Evolutionary conservation across 352 stramenopile genomes (phyloP), one percentile per base, ranked within the genome.

Genomic region (Plasmopara halstedii): DNA sequence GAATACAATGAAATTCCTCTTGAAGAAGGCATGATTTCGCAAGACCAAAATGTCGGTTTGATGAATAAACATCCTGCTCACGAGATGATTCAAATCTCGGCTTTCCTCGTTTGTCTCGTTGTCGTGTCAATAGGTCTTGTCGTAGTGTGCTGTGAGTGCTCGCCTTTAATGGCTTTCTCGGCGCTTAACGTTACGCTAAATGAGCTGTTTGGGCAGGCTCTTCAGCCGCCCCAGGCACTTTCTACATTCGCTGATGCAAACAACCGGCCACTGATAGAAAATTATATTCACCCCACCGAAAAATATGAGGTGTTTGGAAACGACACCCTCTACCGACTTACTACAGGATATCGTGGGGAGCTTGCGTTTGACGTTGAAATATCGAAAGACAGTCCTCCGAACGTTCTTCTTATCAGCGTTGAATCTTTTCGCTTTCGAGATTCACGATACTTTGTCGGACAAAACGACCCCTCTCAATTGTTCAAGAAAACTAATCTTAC

Each of bases 371-470:
- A 62, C 11, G 36, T 62, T 22, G 38, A 42, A 2, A 15, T 62
- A 15, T 31, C 36, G 3, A 27, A 22, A 4, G 42, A 46, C 0
- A 50, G 77, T 27, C 64, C 49, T 4, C 72, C 72, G 0, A 84
- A 82, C 29, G 72, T 82, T 6, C 33, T 82, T 2, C 31, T 84
- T 18, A 42, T 84, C 26, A 60, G 33, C 1, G 56, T 82, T 19
- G 72, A 84, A 43, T 84, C 72, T 15, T 80, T 80, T 31, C 69
- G 72, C 13, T 70, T 68, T 40, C 58, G 54, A 11, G 72, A 84
- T 41, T 84, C 69, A 7, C 58, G 55, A 14, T 81, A 78, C 20
- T 44, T 84, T 4, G 60, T 76, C 1, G 69, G 56, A 10, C 50
- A 79, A 22, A 56, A 64, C 8, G 51, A 69, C 23, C 56, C 45